A percentile compares a stretch with the other conserved stretches of the same genome.
These are phyloP conservation scores for Geoglossum cookeanum DNA, from an alignment of 2,329 filamentous ascomycete genomes.

Conservation along the genomic window DNA sequence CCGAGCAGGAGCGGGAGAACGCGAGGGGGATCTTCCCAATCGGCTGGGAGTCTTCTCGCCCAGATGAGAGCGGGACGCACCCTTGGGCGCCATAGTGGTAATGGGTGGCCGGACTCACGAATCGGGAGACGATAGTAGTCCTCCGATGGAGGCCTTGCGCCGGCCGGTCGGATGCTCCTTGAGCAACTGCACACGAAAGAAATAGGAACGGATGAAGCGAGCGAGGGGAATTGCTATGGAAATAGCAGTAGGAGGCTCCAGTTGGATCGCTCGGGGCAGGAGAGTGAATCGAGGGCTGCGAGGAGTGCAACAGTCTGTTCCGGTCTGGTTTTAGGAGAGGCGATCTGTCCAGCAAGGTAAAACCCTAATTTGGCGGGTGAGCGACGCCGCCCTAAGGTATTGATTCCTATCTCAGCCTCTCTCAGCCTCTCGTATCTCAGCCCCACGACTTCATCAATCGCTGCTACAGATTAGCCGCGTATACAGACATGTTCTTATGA, in stretches of 20 bases:
- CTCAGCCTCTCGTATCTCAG: too few relatives aligned
- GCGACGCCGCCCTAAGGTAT: neutral
- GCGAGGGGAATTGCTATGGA: neutral
- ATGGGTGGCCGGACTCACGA: neutral
- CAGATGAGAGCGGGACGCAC: neutral
- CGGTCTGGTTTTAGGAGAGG: neutral
- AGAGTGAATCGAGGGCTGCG: neutral
- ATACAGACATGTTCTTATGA: too few relatives aligned
- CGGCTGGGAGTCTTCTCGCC: neutral
- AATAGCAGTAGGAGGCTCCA: neutral
- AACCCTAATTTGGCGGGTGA: neutral
- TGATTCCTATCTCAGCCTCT: too few relatives aligned
- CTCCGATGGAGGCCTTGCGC: neutral
- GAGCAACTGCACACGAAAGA: neutral
- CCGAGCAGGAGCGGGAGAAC: constrained; percentile 18
- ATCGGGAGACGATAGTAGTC: neutral
- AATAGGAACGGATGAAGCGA: neutral
- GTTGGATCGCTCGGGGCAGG: neutral
- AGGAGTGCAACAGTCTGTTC: neutral
- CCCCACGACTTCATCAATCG: too few relatives aligned
- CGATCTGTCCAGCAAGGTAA: neutral
- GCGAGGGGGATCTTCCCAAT: constrained; percentile 2
- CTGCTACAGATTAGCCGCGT: too few relatives aligned
- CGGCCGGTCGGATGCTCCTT: too few relatives aligned
- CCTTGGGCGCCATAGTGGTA: neutral